These are phyloP conservation scores for Tetracentron sinense DNA, from an alignment of 164 flowering plant species.

Conservation along the genomic window DNA sequence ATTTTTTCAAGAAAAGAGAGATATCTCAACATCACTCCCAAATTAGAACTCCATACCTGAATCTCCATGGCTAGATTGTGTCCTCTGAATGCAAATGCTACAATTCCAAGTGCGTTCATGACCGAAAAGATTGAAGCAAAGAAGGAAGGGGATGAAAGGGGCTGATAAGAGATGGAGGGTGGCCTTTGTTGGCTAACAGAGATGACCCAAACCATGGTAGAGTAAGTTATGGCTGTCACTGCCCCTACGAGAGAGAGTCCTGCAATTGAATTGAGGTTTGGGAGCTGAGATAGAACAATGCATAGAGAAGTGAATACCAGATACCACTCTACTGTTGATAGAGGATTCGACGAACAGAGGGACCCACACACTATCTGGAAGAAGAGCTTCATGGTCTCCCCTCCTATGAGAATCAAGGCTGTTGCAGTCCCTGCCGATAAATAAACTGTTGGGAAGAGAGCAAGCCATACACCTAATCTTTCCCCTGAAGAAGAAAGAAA, in stretches of 20 bases:
- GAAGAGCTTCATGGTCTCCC: conserved; percentile 97
- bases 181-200: conserved; percentile 91
- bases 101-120: conserved; percentile 88
- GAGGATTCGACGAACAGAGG: conserved; percentile 75
- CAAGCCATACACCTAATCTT: conserved; percentile 89
- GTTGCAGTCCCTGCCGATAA: conserved; percentile 97
- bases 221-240: conserved; percentile 86
- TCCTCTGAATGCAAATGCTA: conserved; percentile 93
- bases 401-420: conserved; percentile 91
- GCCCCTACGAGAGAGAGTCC: conserved; percentile 97
- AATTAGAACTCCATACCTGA: conserved; percentile 51
- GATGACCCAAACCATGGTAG: conserved; percentile 97
- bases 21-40: too few species aligned
- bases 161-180: conserved; percentile 73
- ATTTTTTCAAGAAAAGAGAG: too few species aligned
- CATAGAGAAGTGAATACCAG: conserved; percentile 91
- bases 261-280: conserved; percentile 96
- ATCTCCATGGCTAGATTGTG: conserved; percentile 95
- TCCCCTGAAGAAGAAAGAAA: conserved; percentile 55
- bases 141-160: conserved; percentile 56
- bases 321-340: conserved; percentile 98
- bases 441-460: conserved; percentile 92
- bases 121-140: conserved; percentile 62
- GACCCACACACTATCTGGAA: conserved; percentile 96
- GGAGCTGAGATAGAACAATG: conserved; percentile 93